These are phyloP conservation scores for Diaporthe vexans DNA, from an alignment of 2,329 filamentous ascomycete genomes.

Conservation along the genomic window DNA sequence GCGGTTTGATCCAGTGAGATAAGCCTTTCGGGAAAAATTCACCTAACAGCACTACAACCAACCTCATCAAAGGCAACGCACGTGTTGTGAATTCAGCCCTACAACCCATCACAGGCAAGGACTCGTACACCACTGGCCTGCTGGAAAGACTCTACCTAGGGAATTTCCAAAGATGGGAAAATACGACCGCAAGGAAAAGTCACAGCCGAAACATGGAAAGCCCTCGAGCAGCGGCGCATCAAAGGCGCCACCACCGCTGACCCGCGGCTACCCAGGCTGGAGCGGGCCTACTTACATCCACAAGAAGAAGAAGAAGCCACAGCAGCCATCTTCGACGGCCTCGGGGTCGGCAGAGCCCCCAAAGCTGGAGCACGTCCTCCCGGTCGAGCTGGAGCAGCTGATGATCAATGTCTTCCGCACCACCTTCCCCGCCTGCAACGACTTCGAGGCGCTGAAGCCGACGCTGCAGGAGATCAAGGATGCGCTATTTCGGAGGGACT, in stretches of 20 bases:
- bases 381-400: conserved; percentile 33
- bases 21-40: conserved; percentile 10
- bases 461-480: conserved; percentile 86
- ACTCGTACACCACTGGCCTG: not conserved
- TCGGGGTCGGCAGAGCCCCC: conserved; percentile 5
- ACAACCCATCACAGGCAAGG: not conserved
- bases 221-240: conserved; percentile 31
- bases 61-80: not conserved
- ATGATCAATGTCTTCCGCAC: conserved; percentile 80
- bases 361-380: conserved; percentile 18
- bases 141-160: not conserved
- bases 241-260: conserved; percentile 15
- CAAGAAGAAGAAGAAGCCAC: conserved; percentile 33
- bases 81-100: not conserved
- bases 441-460: conserved; percentile 61
- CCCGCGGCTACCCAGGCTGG: conserved; percentile 33
- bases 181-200: conserved; percentile 37
- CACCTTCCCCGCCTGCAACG: conserved; percentile 69
- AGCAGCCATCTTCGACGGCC: not conserved
- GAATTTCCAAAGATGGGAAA: not conserved
- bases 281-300: conserved; percentile 32
- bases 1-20: conserved; percentile 4
- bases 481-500: conserved; percentile 89
- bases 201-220: conserved; percentile 35
- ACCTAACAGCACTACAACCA: not conserved